phyloP scores from a whole-genome alignment of 805 yeast genomes.

The Torulaspora franciscae region DNA sequence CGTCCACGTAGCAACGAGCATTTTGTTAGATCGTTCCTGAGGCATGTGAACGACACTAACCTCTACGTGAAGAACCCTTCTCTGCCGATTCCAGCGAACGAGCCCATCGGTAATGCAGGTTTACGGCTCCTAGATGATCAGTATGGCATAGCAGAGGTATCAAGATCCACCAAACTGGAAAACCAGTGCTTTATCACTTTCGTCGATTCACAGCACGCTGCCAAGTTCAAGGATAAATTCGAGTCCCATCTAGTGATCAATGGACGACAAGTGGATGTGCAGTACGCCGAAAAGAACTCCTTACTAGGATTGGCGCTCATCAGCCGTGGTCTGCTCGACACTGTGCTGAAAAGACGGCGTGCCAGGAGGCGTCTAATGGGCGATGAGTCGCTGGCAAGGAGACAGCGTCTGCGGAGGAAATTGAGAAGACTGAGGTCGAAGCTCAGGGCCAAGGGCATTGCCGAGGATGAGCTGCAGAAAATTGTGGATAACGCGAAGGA shows the following conservation, averaged over 20 bases:
- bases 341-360: conserved; percentile 13
- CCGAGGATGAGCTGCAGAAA: conserved; percentile 14
- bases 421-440: conserved; percentile 25
- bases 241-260: conserved; percentile 13
- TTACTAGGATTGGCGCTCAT: conserved; percentile 15
- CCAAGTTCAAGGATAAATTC: conserved; percentile 14
- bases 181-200: conserved; percentile 30
- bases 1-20: conserved; percentile 24
- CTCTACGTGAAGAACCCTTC: conserved; percentile 13
- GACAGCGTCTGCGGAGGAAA: conserved; percentile 17
- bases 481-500: conserved; percentile 6
- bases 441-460: conserved; percentile 21
- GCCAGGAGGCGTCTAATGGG: neutral
- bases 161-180: conserved; percentile 11
- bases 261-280: conserved; percentile 20
- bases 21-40: conserved; percentile 19
- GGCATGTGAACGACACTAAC: conserved; percentile 18
- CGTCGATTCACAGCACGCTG: conserved; percentile 11
- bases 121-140: conserved; percentile 16
- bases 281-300: conserved; percentile 26
- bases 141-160: conserved; percentile 20
- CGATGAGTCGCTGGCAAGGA: conserved; percentile 3
- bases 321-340: conserved; percentile 7
- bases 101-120: conserved; percentile 7
- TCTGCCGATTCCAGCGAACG: conserved; percentile 15